Evolutionary conservation across 1,284 basidiomycete species (phyloP).

Genomic region (Tilletia horrida): DNA sequence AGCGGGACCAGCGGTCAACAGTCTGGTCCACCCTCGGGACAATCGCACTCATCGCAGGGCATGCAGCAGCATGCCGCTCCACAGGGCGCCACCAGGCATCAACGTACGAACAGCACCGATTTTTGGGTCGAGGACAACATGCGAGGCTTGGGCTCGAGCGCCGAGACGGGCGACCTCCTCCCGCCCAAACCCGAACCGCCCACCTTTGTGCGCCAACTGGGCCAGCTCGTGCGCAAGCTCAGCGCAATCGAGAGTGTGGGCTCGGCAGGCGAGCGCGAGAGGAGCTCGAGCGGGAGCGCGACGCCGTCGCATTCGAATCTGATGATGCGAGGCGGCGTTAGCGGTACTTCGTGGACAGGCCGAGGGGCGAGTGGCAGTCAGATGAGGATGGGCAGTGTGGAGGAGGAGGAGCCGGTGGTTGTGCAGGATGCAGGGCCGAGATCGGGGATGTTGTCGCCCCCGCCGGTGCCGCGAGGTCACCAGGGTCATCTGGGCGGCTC

Average conservation of each 20-base stretch:
- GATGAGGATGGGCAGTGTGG: slow-evolving; percentile 10
- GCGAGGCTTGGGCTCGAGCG: background rate
- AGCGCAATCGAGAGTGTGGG: slow-evolving; percentile 27
- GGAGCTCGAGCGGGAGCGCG: slow-evolving; percentile 14
- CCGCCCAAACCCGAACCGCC: background rate
- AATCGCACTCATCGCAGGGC: too few relatives aligned
- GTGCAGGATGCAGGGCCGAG: background rate
- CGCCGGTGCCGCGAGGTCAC: too few relatives aligned
- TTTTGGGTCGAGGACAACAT: background rate
- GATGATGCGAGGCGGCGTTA: background rate
- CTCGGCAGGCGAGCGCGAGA: slow-evolving; percentile 4
- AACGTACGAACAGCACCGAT: background rate
- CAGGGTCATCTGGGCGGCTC: too few relatives aligned
- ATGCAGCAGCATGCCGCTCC: too few relatives aligned
- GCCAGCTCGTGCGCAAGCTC: slow-evolving; percentile 27
- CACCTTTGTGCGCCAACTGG: slow-evolving; percentile 25
- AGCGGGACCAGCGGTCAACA: background rate
- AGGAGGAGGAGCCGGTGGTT: slow-evolving; percentile 3
- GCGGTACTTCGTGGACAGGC: background rate
- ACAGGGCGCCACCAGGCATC: too few relatives aligned
- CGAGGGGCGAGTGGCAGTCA: background rate
- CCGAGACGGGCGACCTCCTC: slow-evolving; percentile 1
- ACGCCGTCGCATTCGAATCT: background rate
- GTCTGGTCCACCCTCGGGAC: too few relatives aligned
- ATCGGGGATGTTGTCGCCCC: too few relatives aligned